A percentile compares a stretch with the other conserved stretches of the same genome.
Conservation (phyloP, 2,329 filamentous ascomycete genomes). For the Aureobasidium musti region DNA sequence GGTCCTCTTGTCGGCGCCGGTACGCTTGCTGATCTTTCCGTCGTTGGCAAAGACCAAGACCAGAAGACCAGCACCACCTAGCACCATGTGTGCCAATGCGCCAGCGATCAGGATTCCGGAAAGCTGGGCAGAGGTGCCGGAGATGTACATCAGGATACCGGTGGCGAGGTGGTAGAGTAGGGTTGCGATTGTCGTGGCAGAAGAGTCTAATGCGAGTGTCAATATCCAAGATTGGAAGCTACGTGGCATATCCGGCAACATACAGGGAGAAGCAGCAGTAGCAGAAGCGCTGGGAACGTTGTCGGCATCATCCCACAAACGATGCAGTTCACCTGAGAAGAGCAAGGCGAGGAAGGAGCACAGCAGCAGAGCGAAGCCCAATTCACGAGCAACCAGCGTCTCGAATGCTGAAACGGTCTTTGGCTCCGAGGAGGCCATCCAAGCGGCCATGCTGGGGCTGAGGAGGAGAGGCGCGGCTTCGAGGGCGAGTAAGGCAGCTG, state of each 20-base stretch:
- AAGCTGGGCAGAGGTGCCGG: conserved; percentile 58
- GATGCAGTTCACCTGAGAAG: conserved; percentile 57
- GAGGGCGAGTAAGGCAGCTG: conserved; percentile 44
- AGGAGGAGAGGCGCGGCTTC: conserved; percentile 55
- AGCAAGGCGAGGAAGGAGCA: conserved; percentile 64
- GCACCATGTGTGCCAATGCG: conserved; percentile 50
- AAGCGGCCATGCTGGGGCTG: conserved; percentile 61
- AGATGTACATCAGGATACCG: conserved; percentile 66
- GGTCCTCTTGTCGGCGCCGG: conserved; percentile 65
- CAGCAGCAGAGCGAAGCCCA: conserved; percentile 66
- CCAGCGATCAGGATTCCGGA: conserved; percentile 59
- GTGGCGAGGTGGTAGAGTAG: conserved; percentile 63
- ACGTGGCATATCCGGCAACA: not conserved
- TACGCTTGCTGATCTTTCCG: conserved; percentile 61
- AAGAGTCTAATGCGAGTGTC: conserved; percentile 47
- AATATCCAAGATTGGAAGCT: no score
- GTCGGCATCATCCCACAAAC: conserved; percentile 16
- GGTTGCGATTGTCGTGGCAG: conserved; percentile 67
- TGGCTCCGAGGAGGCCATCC: conserved; percentile 62
- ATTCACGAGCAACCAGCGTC: conserved; percentile 32
- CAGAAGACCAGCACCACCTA: conserved; percentile 66
- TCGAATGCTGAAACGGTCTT: conserved; percentile 47
- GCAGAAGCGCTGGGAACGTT: not conserved
- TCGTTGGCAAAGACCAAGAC: conserved; percentile 59
- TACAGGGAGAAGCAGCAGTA: conserved; percentile 21